Evolutionary conservation across 1,284 basidiomycete genomes (phyloP).

Genomic region (Pisolithus thermaeus): DNA sequence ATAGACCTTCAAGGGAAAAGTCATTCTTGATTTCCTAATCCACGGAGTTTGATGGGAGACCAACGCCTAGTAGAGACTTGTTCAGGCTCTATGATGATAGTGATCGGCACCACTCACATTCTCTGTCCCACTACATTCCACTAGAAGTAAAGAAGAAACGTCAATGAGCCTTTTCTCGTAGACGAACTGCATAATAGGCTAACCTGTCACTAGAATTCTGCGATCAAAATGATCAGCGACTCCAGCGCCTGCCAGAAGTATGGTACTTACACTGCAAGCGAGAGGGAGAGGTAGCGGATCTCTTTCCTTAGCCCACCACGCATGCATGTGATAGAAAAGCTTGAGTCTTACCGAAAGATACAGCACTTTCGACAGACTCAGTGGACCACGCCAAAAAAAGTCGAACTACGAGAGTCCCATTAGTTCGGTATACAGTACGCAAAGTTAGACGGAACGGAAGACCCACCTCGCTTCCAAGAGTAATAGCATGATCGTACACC

Average conservation of each 20-base stretch:
- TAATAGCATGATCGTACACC: conserved; percentile 8
- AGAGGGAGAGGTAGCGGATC: conserved; percentile 6
- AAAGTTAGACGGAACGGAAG: neutral
- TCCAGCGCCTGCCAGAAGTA: neutral
- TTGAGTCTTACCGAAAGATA: conserved; percentile 5
- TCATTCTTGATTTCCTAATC: no score
- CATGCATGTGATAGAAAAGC: no score
- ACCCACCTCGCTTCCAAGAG: conserved; percentile 7
- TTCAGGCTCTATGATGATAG: no score
- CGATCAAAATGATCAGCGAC: neutral
- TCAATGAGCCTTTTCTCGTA: no score
- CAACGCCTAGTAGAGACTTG: no score
- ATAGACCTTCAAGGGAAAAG: neutral
- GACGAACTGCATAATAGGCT: neutral
- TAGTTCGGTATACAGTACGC: neutral
- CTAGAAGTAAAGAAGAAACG: no score
- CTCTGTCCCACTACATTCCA: no score
- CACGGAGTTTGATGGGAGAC: no score
- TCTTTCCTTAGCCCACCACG: neutral
- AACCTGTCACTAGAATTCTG: neutral
- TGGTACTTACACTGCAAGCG: conserved; percentile 1
- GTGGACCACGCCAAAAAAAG: conserved; percentile 4
- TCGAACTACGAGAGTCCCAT: neutral
- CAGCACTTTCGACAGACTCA: conserved; percentile 4
- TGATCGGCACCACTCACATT: no score